Conservation (phyloP, 192 early-diverging fungal species). For the Rhizoclosmatium globosum region DNA sequence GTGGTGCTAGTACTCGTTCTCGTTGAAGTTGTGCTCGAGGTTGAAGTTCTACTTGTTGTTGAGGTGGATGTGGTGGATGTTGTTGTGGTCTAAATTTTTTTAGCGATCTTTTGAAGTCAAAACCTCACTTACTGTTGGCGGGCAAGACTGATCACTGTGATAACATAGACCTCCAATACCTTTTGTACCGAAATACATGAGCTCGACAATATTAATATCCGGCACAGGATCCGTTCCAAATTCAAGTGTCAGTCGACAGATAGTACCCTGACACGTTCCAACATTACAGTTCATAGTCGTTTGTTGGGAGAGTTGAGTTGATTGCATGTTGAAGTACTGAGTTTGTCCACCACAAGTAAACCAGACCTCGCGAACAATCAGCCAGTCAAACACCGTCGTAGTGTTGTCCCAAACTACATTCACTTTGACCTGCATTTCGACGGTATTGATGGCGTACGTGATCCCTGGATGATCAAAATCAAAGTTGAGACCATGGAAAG, state of each 20-base stretch:
- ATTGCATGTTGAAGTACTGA: too few species aligned
- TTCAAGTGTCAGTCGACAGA: too few species aligned
- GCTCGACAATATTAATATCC: not conserved
- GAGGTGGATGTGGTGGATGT: not conserved
- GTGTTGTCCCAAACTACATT: not conserved
- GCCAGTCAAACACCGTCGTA: not conserved
- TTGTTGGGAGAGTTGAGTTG: too few species aligned
- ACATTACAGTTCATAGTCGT: too few species aligned
- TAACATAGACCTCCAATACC: not conserved
- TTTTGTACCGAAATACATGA: not conserved
- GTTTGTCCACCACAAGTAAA: not conserved
- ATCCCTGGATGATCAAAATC: not conserved
- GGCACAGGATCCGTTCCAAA: not conserved
- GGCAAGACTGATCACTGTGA: not conserved
- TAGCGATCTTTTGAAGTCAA: not conserved
- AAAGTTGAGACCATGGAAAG: not conserved
- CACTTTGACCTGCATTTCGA: constrained; percentile 10
- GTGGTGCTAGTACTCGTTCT: not conserved
- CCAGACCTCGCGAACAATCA: not conserved
- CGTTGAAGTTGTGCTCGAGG: not conserved
- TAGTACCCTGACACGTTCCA: too few species aligned
- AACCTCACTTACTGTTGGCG: not conserved
- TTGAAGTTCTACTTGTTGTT: not conserved
- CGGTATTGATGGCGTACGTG: not conserved
- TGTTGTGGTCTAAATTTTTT: not conserved